Conservation (phyloP, 1,284 basidiomycete species). For the Cronartium quercuum region DNA sequence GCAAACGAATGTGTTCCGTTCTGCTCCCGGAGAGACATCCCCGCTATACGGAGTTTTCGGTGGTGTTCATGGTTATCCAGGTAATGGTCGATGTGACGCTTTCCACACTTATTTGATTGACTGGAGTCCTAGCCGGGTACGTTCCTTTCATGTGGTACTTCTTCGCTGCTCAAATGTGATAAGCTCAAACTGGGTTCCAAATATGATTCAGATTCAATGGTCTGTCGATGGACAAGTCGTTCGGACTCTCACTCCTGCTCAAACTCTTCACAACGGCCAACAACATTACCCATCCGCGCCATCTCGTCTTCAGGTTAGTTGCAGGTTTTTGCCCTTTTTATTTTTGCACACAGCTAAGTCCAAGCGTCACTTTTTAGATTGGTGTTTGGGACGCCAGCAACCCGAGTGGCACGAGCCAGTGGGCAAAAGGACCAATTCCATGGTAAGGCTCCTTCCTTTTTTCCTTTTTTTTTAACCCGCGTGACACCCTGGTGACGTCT, state of each 20-base stretch:
- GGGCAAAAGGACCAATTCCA: constrained; percentile 37
- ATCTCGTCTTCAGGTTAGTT: constrained; percentile 29
- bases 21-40: constrained; percentile 29
- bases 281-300: constrained; percentile 28
- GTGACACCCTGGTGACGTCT: not conserved
- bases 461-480: not conserved
- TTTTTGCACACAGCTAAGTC: too few species aligned
- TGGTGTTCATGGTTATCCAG: constrained; percentile 23
- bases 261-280: constrained; percentile 21
- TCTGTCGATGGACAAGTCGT: constrained; percentile 17
- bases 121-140: constrained; percentile 26
- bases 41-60: constrained; percentile 37
- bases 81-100: not conserved
- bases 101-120: constrained; percentile 27
- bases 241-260: constrained; percentile 22
- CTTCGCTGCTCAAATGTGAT: too few species aligned
- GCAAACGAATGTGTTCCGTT: constrained; percentile 38
- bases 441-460: not conserved
- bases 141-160: not conserved
- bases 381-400: constrained; percentile 38
- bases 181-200: too few species aligned
- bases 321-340: too few species aligned
- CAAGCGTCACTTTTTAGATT: too few species aligned
- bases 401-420: constrained; percentile 28
- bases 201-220: constrained; percentile 33